Conservation (phyloP, 179 eudicot species). For the Beta corolliflora region DNA sequence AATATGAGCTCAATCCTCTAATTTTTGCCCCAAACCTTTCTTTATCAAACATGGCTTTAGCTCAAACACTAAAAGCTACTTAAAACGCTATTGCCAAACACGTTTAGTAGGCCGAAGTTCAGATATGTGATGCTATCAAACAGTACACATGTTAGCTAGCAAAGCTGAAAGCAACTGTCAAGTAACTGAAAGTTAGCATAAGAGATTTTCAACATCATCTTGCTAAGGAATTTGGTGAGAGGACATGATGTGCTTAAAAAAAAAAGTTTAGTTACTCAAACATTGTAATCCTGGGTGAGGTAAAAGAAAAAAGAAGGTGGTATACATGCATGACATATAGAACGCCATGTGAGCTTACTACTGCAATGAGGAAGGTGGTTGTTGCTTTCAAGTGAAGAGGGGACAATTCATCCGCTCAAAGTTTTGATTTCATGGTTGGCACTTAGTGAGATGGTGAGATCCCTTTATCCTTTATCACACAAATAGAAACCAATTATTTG, state of each 20-base stretch:
- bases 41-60: too few relatives aligned
- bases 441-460: background rate
- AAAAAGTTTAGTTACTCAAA: background rate
- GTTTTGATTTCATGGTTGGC: background rate
- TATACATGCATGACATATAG: background rate
- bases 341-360: constrained; percentile 2
- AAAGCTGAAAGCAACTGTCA: background rate
- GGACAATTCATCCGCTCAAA: background rate
- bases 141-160: background rate
- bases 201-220: background rate
- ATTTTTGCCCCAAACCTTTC: too few relatives aligned
- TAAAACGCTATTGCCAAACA: too few relatives aligned
- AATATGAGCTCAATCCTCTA: too few relatives aligned
- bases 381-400: background rate
- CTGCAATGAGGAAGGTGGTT: background rate
- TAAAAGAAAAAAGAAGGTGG: background rate
- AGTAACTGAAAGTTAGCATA: background rate
- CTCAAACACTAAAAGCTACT: too few relatives aligned
- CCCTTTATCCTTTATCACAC: background rate
- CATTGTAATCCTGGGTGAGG: background rate
- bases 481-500: constrained; percentile 2
- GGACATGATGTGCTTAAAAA: background rate
- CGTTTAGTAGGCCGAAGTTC: background rate
- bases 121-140: background rate
- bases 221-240: background rate